phyloP scores from a whole-genome alignment of 2,329 filamentous ascomycete species.

The Epichloe hybrida region DNA sequence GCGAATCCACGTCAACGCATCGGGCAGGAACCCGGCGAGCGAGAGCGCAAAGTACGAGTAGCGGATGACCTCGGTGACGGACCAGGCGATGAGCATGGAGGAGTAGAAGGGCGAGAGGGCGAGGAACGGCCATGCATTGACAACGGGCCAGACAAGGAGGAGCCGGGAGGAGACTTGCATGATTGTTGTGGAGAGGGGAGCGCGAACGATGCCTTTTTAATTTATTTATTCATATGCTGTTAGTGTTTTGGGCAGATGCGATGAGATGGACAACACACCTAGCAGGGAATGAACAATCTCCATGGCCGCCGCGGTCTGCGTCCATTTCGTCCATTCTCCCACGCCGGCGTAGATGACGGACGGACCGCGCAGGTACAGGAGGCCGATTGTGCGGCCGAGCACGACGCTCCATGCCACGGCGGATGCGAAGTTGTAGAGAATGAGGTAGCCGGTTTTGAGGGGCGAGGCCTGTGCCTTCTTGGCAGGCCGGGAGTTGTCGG shows the following conservation, averaged over 20 bases:
- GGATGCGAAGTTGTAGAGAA: slow-evolving; percentile 73
- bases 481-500: not conserved
- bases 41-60: slow-evolving; percentile 83
- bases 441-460: slow-evolving; percentile 53
- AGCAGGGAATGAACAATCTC: slow-evolving; percentile 72
- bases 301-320: slow-evolving; percentile 70
- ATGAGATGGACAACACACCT: slow-evolving; percentile 35
- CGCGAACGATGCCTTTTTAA: slow-evolving; percentile 63
- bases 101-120: slow-evolving; percentile 51
- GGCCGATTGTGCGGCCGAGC: slow-evolving; percentile 49
- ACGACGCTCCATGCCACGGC: slow-evolving; percentile 67
- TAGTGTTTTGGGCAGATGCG: not conserved
- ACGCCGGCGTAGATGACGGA: slow-evolving; percentile 45
- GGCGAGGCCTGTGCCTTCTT: slow-evolving; percentile 2
- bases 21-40: slow-evolving; percentile 49
- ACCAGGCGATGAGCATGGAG: slow-evolving; percentile 78
- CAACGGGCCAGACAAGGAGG: slow-evolving; percentile 78
- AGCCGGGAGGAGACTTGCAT: slow-evolving; percentile 86
- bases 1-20: slow-evolving; percentile 61
- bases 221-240: not conserved
- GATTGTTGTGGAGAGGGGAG: slow-evolving; percentile 69
- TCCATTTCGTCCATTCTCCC: slow-evolving; percentile 59
- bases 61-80: slow-evolving; percentile 78
- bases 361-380: slow-evolving; percentile 41
- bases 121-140: slow-evolving; percentile 57